Percentiles rank a stretch among this genome's conserved stretches.
phyloP scores from a whole-genome alignment of 1,139 yeast genomes.

The Zygosaccharomyces sapae region DNA sequence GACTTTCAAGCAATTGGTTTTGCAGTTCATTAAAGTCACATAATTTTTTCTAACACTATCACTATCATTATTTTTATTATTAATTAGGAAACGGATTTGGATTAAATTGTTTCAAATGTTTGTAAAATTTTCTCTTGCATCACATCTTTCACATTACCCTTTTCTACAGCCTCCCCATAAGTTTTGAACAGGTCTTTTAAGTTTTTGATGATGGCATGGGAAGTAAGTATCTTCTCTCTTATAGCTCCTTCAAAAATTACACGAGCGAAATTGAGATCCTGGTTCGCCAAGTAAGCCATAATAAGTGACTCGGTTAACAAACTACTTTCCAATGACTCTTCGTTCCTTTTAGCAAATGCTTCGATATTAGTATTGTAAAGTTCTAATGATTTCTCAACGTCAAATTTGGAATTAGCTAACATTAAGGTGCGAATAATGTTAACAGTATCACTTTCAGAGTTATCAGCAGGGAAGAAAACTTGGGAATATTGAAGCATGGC shows the following conservation, averaged over 20 bases:
- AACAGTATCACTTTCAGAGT: conserved; percentile 39
- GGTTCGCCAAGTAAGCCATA: conserved; percentile 45
- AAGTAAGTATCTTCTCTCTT: conserved; percentile 42
- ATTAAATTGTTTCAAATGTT: conserved; percentile 16
- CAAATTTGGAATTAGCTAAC: conserved; percentile 46
- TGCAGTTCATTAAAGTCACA: neutral
- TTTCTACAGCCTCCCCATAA: conserved; percentile 52
- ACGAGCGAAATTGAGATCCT: conserved; percentile 60
- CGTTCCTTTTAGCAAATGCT: conserved; percentile 32
- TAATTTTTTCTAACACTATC: neutral
- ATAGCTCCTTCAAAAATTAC: conserved; percentile 56
- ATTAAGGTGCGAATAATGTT: conserved; percentile 43
- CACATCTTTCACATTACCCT: conserved; percentile 14
- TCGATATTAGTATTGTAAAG: conserved; percentile 50
- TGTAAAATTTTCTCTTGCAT: conserved; percentile 19
- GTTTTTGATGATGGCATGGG: conserved; percentile 43
- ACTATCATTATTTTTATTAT: neutral
- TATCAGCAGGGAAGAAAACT: conserved; percentile 40
- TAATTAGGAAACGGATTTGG: neutral
- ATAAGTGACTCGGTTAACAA: conserved; percentile 52
- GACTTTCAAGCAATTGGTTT: neutral
- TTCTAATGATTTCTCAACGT: conserved; percentile 45
- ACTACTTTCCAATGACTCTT: conserved; percentile 45
- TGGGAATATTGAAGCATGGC: conserved; percentile 44
- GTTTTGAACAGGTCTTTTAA: conserved; percentile 48